Base-by-base conservation (phyloP, 108 stramenopile genomes). In the Pelagomonas calceolata region DNA sequence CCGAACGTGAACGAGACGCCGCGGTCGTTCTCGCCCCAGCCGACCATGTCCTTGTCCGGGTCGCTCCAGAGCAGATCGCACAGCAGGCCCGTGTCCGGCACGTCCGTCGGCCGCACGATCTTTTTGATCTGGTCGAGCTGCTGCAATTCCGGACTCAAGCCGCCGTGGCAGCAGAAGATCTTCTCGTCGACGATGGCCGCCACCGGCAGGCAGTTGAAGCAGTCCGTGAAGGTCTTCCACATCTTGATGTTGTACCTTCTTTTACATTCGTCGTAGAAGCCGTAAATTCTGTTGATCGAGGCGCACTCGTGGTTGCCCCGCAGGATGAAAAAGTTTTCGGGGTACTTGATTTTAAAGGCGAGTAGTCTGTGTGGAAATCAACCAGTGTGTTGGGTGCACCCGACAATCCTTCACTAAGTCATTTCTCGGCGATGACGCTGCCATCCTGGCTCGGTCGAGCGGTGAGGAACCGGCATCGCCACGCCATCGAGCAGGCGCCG, bases 11-110 rank as follows among this genome's bases (percentile, higher is more conserved):
- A 99, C 31, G 90, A 91, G 26, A 99, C 99, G 76, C 99, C 99
- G 31, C 99, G 85, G 79, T 99, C 99, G 79, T 99, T 99, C 89
- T 98, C 97, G 63, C 97, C 99, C 99, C 99, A 99, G 7, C 97
- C 99, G 70, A 95, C 91, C 71, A 98, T 94, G 75, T 98, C 97
- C 81, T 96, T 97, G 80, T 99, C 99, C 65, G 99, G 99, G 76
- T 99, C 99, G 34, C 92, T 87, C 99, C 99, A 99, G 51, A 99
- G 88, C 66, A 99, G 84, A 82, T 99, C 99, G 75, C 99, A 99
- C 36, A 99, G 81, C 35, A 99, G 83, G 44, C 98, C 98, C 68
- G 98, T 99, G 73, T 99, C 98, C 39, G 97, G 98, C 21, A 99
- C 94, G 79, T 99, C 98, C 16, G 96, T 82, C 34, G 81, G 81